Percentiles rank a stretch among this genome's conserved stretches.
These are phyloP conservation scores for Parasarocladium wereldwijsianum DNA, from an alignment of 2,329 filamentous ascomycete genomes.

Conservation along the genomic window DNA sequence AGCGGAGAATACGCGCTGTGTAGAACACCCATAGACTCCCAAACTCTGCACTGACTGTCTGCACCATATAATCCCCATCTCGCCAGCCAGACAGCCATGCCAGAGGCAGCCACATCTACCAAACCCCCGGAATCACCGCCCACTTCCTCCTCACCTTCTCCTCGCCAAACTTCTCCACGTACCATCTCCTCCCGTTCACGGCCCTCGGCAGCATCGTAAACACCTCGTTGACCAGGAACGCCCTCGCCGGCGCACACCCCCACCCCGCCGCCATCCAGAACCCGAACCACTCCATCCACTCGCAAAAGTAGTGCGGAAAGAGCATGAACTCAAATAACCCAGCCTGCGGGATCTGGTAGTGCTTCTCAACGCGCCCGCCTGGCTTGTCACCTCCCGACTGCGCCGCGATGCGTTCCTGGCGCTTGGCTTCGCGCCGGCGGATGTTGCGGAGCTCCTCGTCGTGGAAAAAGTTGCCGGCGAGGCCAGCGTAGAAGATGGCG, in stretches of 20 bases:
- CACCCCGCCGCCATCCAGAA: constrained; percentile 65
- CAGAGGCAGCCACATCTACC: too few relatives aligned
- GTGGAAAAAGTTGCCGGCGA: constrained; percentile 72
- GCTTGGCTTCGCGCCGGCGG: constrained; percentile 49
- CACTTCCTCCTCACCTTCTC: constrained; percentile 63
- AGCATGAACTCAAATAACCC: constrained; percentile 73
- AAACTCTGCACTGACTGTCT: too few relatives aligned
- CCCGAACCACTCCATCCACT: constrained; percentile 93
- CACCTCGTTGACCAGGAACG: constrained; percentile 77
- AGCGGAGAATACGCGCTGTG: too few relatives aligned
- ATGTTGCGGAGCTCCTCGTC: constrained; percentile 86
- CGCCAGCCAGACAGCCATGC: too few relatives aligned
- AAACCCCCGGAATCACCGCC: constrained; percentile 49
- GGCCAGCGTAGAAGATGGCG: constrained; percentile 59
- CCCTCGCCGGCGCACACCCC: constrained; percentile 58
- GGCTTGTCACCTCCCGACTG: constrained; percentile 6
- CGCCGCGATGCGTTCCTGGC: constrained; percentile 32
- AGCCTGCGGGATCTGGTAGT: constrained; percentile 75
- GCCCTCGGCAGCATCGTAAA: constrained; percentile 83
- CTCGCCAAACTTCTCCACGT: constrained; percentile 73
- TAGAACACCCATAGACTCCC: too few relatives aligned
- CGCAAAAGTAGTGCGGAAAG: constrained; percentile 87
- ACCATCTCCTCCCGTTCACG: constrained; percentile 71
- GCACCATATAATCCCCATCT: too few relatives aligned
- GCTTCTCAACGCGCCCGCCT: constrained; percentile 40